Evolutionary conservation across 331 rosid species (phyloP), one percentile per base, ranked within the genome.

Genomic region (Quercus phellos): DNA sequence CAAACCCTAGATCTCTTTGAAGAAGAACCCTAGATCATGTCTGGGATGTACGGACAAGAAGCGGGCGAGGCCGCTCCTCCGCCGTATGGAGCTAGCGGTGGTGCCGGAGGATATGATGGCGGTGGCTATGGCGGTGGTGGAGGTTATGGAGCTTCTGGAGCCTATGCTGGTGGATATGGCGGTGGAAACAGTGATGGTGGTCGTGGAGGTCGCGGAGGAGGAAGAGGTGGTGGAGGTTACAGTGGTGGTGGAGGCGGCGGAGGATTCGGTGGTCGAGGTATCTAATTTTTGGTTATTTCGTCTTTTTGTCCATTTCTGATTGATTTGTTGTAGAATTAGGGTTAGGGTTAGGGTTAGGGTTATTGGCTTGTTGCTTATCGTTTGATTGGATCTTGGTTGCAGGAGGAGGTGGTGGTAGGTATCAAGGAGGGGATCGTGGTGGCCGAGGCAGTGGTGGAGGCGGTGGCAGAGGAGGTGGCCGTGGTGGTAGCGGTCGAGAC

Each of bases 401-500:
- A 77, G 74, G 89, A 81, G 87, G 88, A 56, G 94, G 90, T 21
- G 92, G 92, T 3, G 87, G 89, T 5, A 94, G 98, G 22, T 90
- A 85, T 86, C 97, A 89, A 82, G 93, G 94, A 11, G 97, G 98
- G 59, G 96, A 89, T 76, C 93, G 98, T 0, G 96, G 98, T 2
- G 90, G 93, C 43, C 82, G 98, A 30, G 92, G 93, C 0, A 89
- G 90, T 1, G 84, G 88, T 6, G 78, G 87, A 0, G 77, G 80
- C 1, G 87, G 90, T 4, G 90, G 71, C 10, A 11, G 84, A 30
- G 51, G 82, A 74, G 88, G 85, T 24, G 89, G 94, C n/a, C 86
- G 98, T 3, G 93, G 98, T 38, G 96, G 97, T 3, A 82, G 98
- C 32, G 99, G 99, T 55, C 86, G 98, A 87, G 99, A 95, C 53